phyloP scores from a whole-genome alignment of 2,329 filamentous ascomycete genomes.

The Neobulgaria alba region DNA sequence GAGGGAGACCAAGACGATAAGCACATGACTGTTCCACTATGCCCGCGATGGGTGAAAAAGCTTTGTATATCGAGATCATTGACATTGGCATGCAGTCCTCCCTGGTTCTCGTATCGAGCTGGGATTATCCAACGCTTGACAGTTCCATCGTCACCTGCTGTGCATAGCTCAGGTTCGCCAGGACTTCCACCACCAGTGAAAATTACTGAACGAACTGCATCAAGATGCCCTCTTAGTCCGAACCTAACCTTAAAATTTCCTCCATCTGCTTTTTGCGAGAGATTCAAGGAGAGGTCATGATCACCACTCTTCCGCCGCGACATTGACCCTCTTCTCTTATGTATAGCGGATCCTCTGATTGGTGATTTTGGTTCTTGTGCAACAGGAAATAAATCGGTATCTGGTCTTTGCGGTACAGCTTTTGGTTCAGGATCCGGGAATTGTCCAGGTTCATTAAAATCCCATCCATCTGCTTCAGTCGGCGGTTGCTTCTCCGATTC shows the following conservation, averaged over 20 bases:
- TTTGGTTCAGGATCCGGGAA: slow-evolving; percentile 48
- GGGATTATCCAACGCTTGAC: slow-evolving; percentile 97
- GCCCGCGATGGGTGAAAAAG: slow-evolving; percentile 92
- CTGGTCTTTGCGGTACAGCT: slow-evolving; percentile 57
- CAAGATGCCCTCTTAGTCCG: slow-evolving; percentile 82
- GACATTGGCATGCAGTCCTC: slow-evolving; percentile 34
- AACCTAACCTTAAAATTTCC: slow-evolving; percentile 88
- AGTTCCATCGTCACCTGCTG: slow-evolving; percentile 87
- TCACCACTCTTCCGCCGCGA: slow-evolving; percentile 65
- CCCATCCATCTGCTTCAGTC: slow-evolving; percentile 71
- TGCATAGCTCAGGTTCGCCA: slow-evolving; percentile 94
- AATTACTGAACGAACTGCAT: slow-evolving; percentile 88
- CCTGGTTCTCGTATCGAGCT: slow-evolving; percentile 59
- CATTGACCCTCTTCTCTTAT: slow-evolving; percentile 74
- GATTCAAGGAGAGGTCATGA: slow-evolving; percentile 46
- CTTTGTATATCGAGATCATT: slow-evolving; percentile 83
- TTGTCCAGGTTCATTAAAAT: slow-evolving; percentile 72
- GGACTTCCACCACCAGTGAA: slow-evolving; percentile 95
- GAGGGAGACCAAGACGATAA: slow-evolving; percentile 81
- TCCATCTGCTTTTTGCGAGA: slow-evolving; percentile 56
- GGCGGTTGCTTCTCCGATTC: slow-evolving; percentile 39
- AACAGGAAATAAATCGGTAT: slow-evolving; percentile 82
- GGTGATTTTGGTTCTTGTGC: slow-evolving; percentile 76
- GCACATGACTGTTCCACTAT: slow-evolving; percentile 81
- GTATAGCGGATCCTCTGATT: slow-evolving; percentile 56